phyloP scores from a whole-genome alignment of 805 yeast genomes.

The Candida suzukii region DNA sequence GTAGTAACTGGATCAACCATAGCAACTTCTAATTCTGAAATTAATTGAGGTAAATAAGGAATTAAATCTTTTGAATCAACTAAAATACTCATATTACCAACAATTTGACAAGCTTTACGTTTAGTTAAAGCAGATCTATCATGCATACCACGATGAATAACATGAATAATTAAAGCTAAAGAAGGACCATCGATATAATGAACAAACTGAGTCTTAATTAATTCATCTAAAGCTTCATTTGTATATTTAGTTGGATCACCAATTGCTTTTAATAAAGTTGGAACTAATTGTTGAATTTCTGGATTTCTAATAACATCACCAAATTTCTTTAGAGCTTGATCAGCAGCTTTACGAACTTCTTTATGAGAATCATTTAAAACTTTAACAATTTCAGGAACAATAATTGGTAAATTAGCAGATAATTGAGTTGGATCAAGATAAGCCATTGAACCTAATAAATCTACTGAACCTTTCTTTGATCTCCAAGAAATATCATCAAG shows the following conservation, averaged over 20 bases:
- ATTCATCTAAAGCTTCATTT: slow-evolving; percentile 77
- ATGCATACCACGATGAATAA: slow-evolving; percentile 89
- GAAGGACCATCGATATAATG: slow-evolving; percentile 99
- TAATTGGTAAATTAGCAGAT: slow-evolving; percentile 79
- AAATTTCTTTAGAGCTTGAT: slow-evolving; percentile 76
- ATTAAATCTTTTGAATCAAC: slow-evolving; percentile 82
- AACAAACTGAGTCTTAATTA: slow-evolving; percentile 87
- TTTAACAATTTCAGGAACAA: slow-evolving; percentile 94
- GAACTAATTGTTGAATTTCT: slow-evolving; percentile 89
- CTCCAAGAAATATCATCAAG: slow-evolving; percentile 93
- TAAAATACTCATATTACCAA: slow-evolving; percentile 95
- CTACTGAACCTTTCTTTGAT: slow-evolving; percentile 94
- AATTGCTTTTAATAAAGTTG: slow-evolving; percentile 80
- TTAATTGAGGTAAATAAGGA: slow-evolving; percentile 75
- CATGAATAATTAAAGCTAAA: slow-evolving; percentile 88
- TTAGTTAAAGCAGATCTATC: slow-evolving; percentile 92
- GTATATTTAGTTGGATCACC: slow-evolving; percentile 93
- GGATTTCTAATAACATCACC: slow-evolving; percentile 98
- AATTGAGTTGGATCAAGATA: slow-evolving; percentile 91
- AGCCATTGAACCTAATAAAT: slow-evolving; percentile 95
- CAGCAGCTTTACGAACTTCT: slow-evolving; percentile 95
- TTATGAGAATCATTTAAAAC: slow-evolving; percentile 93
- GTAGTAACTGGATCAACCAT: slow-evolving; percentile 99
- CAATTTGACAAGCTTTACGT: slow-evolving; percentile 93
- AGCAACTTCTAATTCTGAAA: slow-evolving; percentile 79